Conservation (phyloP, 495 filamentous ascomycete species). For the Hypoxylon crocopeplum region DNA sequence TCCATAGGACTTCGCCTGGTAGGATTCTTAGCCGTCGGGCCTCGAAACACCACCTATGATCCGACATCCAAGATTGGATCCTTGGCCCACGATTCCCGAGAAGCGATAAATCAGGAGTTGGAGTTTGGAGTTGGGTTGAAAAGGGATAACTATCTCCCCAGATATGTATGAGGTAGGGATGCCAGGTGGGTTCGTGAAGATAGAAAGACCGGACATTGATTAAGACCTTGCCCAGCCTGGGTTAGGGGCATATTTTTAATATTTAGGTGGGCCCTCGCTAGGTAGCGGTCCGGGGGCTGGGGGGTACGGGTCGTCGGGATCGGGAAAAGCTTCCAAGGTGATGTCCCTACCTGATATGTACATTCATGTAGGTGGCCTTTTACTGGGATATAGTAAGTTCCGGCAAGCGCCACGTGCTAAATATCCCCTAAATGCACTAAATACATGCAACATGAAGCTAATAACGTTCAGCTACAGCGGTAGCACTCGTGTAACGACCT, state of each 20-base stretch:
- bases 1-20: slow-evolving; percentile 6
- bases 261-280: not conserved
- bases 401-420: slow-evolving; percentile 30
- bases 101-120: too few species aligned
- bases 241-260: too few species aligned
- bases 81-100: not conserved
- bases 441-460: slow-evolving; percentile 3
- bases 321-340: slow-evolving; percentile 6
- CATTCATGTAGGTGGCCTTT: slow-evolving; percentile 3
- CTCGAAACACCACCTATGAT: too few species aligned
- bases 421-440: slow-evolving; percentile 1
- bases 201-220: slow-evolving; percentile 2
- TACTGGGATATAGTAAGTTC: slow-evolving; percentile 24
- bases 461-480: not conserved
- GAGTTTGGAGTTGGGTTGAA: too few species aligned
- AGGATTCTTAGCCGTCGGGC: too few species aligned
- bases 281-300: not conserved
- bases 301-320: too few species aligned
- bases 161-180: too few species aligned
- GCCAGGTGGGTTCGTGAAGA: too few species aligned
- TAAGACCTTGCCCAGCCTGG: slow-evolving; percentile 9
- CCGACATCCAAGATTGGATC: too few species aligned
- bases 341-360: too few species aligned
- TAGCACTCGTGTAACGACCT: slow-evolving; percentile 14
- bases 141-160: too few species aligned